Percentiles rank a stretch among this genome's conserved stretches.
Evolutionary conservation across 352 stramenopile species (phyloP).

Genomic region (Phytopythium cucurbitacearum): DNA sequence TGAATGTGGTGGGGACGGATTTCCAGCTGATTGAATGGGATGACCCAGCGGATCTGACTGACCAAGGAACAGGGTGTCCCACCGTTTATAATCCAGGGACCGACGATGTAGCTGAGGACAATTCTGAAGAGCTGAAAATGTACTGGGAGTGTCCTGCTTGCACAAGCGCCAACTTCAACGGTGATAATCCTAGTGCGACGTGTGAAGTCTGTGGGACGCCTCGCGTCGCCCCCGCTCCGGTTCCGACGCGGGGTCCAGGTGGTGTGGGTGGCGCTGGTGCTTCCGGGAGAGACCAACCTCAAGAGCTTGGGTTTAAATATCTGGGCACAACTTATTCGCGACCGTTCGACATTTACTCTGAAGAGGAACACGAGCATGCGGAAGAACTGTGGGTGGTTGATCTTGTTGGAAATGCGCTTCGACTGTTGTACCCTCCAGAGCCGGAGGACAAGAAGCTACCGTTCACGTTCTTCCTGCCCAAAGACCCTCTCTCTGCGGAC

Average conservation of each 20-base stretch:
- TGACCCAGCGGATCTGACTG: slow-evolving; percentile 60
- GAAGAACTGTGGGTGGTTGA: slow-evolving; percentile 77
- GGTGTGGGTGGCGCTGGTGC: no score
- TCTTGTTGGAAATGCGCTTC: slow-evolving; percentile 53
- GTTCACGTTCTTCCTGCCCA: slow-evolving; percentile 70
- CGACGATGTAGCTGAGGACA: slow-evolving; percentile 4
- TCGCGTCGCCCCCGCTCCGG: slow-evolving; percentile 17
- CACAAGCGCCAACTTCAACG: slow-evolving; percentile 86
- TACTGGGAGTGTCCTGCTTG: slow-evolving; percentile 86
- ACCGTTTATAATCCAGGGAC: slow-evolving; percentile 29
- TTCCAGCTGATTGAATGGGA: slow-evolving; percentile 89
- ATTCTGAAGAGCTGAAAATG: slow-evolving; percentile 66
- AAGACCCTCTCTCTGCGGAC: slow-evolving; percentile 35
- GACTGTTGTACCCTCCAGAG: slow-evolving; percentile 65
- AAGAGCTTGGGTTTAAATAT: slow-evolving; percentile 51
- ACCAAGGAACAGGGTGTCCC: slow-evolving; percentile 78
- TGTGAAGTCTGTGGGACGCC: slow-evolving; percentile 79
- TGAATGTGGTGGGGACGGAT: slow-evolving; percentile 86
- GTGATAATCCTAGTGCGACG: slow-evolving; percentile 66
- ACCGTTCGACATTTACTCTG: slow-evolving; percentile 75
- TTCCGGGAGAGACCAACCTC: slow-evolving; percentile 12
- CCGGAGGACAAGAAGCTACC: slow-evolving; percentile 79
- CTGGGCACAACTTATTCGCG: slow-evolving; percentile 59
- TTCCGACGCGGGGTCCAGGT: neutral
- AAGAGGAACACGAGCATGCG: slow-evolving; percentile 59